Conservation (phyloP, 495 filamentous ascomycete genomes). For the Talaromyces borbonicus region DNA sequence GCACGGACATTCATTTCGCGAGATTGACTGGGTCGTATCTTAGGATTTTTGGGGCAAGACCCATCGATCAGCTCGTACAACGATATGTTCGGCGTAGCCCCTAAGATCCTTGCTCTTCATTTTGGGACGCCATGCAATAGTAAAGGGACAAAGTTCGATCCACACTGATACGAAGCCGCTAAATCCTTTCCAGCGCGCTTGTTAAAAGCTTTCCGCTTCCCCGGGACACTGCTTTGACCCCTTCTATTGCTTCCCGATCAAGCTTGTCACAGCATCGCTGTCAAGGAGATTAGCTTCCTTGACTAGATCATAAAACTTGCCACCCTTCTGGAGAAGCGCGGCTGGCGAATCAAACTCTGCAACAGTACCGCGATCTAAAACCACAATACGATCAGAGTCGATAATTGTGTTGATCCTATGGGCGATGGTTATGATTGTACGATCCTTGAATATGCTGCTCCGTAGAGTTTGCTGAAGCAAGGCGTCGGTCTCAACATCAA, state of each 20-base stretch:
- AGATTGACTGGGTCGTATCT: no score
- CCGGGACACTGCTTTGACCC: not conserved
- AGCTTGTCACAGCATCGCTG: conserved; percentile 25
- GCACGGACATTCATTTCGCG: no score
- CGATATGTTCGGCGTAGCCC: no score
- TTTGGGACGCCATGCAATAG: no score
- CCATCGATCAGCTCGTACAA: no score
- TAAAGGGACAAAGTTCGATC: no score
- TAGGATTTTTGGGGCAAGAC: no score
- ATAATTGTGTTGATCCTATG: conserved; percentile 97
- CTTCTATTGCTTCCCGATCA: conserved; percentile 6
- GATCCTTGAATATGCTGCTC: conserved; percentile 62
- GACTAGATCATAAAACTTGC: conserved; percentile 47
- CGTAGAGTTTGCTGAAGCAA: conserved; percentile 54
- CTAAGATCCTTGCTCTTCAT: no score
- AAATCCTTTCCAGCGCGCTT: not conserved
- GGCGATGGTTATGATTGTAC: conserved; percentile 96
- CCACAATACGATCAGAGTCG: conserved; percentile 83
- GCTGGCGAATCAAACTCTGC: conserved; percentile 51
- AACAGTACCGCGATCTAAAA: conserved; percentile 62
- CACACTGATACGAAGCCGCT: no score
- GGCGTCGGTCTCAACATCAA: conserved; percentile 90
- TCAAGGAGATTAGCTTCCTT: conserved; percentile 48
- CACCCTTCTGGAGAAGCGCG: conserved; percentile 40
- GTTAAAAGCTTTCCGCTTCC: not conserved